Evolutionary conservation across 768 basidiomycete species (phyloP).

Genomic region (Leucosporidium yakuticum): DNA sequence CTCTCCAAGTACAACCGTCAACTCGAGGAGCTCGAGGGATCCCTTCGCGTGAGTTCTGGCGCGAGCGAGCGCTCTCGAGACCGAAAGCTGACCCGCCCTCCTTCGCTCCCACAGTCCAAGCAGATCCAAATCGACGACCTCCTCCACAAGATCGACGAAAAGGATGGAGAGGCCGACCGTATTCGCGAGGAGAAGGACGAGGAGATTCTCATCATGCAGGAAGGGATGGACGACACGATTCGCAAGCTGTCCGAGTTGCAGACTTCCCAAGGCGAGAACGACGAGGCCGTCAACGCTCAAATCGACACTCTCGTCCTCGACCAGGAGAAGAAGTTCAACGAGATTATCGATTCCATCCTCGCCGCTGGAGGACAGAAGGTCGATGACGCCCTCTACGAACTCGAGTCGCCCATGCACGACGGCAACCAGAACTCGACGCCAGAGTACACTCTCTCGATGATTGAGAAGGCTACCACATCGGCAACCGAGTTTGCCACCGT

Average conservation of each 20-base stretch:
- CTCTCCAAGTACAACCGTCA: slow-evolving; percentile 93
- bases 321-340: slow-evolving; percentile 93
- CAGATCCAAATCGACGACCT: slow-evolving; percentile 96
- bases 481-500: slow-evolving; percentile 93
- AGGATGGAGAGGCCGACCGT: slow-evolving; percentile 68
- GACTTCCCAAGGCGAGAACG: slow-evolving; percentile 72
- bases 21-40: slow-evolving; percentile 90
- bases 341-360: slow-evolving; percentile 96
- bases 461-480: slow-evolving; percentile 90
- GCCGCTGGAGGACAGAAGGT: slow-evolving; percentile 95
- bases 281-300: slow-evolving; percentile 90
- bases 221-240: slow-evolving; percentile 87
- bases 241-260: slow-evolving; percentile 79
- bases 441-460: slow-evolving; percentile 95
- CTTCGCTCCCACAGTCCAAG: slow-evolving; percentile 58
- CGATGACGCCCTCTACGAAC: slow-evolving; percentile 93
- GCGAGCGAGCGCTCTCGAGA: not conserved
- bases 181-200: slow-evolving; percentile 93
- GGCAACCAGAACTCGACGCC: slow-evolving; percentile 97
- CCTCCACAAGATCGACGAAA: slow-evolving; percentile 67
- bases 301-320: slow-evolving; percentile 95
- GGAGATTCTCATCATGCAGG: slow-evolving; percentile 90
- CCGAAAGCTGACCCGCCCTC: not conserved
- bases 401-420: slow-evolving; percentile 89
- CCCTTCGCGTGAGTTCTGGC: slow-evolving; percentile 62